phyloP scores from a whole-genome alignment of 2,329 filamentous ascomycete genomes.

The Colletotrichum sp. region DNA sequence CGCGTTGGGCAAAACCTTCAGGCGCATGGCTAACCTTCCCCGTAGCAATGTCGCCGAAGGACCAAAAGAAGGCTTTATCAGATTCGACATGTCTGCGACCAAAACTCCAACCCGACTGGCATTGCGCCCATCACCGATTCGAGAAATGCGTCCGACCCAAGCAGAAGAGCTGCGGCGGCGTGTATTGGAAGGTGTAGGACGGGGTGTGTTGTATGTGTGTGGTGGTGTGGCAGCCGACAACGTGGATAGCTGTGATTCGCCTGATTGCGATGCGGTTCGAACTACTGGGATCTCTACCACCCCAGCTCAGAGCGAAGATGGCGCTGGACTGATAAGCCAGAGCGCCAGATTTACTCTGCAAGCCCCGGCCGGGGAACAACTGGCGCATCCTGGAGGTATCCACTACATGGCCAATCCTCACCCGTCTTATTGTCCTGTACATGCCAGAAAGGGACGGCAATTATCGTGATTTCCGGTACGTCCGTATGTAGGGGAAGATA shows the following conservation, averaged over 20 bases:
- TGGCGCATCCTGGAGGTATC: neutral
- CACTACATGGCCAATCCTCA: neutral
- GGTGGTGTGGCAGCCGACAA: constrained; percentile 22
- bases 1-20: neutral
- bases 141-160: neutral
- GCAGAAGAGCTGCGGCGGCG: neutral
- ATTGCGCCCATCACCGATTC: neutral
- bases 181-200: neutral
- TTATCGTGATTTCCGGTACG: neutral
- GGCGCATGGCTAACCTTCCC: neutral
- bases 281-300: constrained; percentile 4
- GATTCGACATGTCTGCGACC: neutral
- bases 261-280: constrained; percentile 6
- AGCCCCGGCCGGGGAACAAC: constrained; percentile 8
- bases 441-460: neutral
- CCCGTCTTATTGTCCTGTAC: neutral
- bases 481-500: neutral
- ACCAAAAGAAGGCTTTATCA: neutral
- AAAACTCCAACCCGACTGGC: neutral
- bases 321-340: constrained; percentile 22
- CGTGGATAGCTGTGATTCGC: constrained; percentile 25
- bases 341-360: constrained; percentile 16
- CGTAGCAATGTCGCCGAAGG: neutral
- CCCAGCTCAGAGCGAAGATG: constrained; percentile 9
- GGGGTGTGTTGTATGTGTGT: neutral